Base-by-base conservation (phyloP, 148 eudicot genomes). In the Pharnaceum exiguum region DNA sequence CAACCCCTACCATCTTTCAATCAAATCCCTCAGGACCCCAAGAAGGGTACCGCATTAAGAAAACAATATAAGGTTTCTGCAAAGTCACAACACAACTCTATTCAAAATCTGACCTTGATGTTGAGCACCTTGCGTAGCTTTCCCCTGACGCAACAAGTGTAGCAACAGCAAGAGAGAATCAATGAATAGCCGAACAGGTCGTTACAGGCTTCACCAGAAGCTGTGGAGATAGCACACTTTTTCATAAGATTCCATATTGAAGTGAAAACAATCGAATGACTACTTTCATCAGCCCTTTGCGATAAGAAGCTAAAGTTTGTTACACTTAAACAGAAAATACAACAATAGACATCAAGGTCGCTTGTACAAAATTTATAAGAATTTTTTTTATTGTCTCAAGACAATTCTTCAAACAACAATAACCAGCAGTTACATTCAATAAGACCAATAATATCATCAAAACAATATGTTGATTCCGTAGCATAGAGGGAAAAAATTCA, bases 81-180 rank as follows among this genome's bases (percentile, higher is more conserved):
- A n/a, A 3, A 51, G 24, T 9, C 12, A 15, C 9, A 30, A 18
- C 16, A 40, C 24, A 54, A 36, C 42, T 22, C 1, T 22, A 19
- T 18, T n/a, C 6, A 55, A 17, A 3, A 39, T 57, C 81, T 67
- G 80, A 94, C 99, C 58, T 75, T 74, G 51, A 94, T 94, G 59
- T 84, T 89, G 46, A 94, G 83, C 21, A 26, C 68, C 63, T 82
- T 86, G 44, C 99, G 87, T 10, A 94, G 95, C 82, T 94, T 94
- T 68, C 80, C 77, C 73, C 96, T 80, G 73, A 94, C 67, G 59
- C 95, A 86, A 70, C 96, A 94, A 57, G 96, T 94, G 70, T 94
- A 94, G 75, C 99, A 94, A 73, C 95, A 94, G 78, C 99, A 94
- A 7, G 99, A 94, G 71, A 94, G 55, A 72, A 94, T 70, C 71